Base-by-base conservation (phyloP, 495 filamentous ascomycete genomes). In the Recurvomyces mirabilis region DNA sequence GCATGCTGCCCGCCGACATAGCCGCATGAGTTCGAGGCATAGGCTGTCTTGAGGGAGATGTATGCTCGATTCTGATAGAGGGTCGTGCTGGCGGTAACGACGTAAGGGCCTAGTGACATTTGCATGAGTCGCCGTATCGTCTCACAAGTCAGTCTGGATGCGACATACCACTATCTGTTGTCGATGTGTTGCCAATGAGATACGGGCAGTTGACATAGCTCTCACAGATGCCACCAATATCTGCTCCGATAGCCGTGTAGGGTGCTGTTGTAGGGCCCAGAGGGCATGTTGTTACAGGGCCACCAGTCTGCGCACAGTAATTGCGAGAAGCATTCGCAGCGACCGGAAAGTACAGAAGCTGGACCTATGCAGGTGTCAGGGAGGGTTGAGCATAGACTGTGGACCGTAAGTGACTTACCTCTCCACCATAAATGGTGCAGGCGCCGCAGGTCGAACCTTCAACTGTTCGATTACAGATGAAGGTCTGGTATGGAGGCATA, bases 11-110 rank as follows among this genome's bases (percentile, higher is more conserved):
- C 18, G 5, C 42, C 42, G 13, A 45, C 30, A 12, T 24, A 24
- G 19, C 42, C 42, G 32, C 42, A 45, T 19, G 29, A 37, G 13
- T 35, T 26, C 19, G 29, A 37, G 12, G 42, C 42, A 26, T 45
- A 45, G 5, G 18, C 31, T 15, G 17, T 45, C 3, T 21, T 21
- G 4, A 45, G 31, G n/a, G 42, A 45, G 15, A 45, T 37, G 42
- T 45, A 45, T 10, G 32, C 42, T 18, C 35, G 23, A 19, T 45
- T 45, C 30, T 32, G 20, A 21, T 35, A 45, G 7, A 22, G 20
- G 10, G 42, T 45, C 23, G 32, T 38, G 15, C 42, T 21, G 24
- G 22, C 24, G n/a, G 19, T 10, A 18, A 45, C 31, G 30, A 25
- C 26, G 21, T 45, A 45, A 3, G 30, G 30, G 7, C 42, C 42